Base-by-base conservation (phyloP, 75 land plant genomes). In the Sequoia sempervirens region DNA sequence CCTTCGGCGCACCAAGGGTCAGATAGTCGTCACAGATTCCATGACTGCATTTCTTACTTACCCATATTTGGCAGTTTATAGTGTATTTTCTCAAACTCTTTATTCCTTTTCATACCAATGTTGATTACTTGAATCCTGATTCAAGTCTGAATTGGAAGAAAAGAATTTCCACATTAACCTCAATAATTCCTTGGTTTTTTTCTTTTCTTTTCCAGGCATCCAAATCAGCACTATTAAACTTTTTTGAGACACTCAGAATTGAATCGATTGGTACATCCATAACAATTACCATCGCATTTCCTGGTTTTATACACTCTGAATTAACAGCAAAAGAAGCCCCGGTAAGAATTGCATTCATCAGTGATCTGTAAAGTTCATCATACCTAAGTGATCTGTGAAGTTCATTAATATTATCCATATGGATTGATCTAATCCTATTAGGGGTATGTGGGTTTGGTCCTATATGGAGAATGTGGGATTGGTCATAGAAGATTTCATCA, bases 261-360 rank as follows among this genome's bases (percentile, higher is more conserved):
- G 88, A 89, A 74, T 81, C 85, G 43, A 53, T 81, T 32, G 82
- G 83, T n/a, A 32, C 72, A 75, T 43, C 53, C 28, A 66, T 89
- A 61, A 82, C 80, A 61, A 81, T 89, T 14, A 89, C 90, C 7
- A 34, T 89, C 36, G 90, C 83, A 12, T 43, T 82, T 41, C 88
- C 90, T 34, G 90, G 90, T 41, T 89, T 89, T 75, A 72, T 89
- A 36, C 20, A 34, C 1, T 83, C 90, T 50, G 88, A 89, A 81
- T n/a, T 89, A 84, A 84, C 90, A 72, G 34, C 50, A 20, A 38
- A 5, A 7, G 88, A 83, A 85, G 54, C 79, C 12, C 68, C 80
- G 82, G 88, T 87, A 84, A 74, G 53, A 43, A 54, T 34, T 32
- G 3, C 36, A 20, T 32, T 20, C 53, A 50, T 50, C 53, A 50